phyloP scores from a whole-genome alignment of 768 basidiomycete species.

The Boletus barrowsii region DNA sequence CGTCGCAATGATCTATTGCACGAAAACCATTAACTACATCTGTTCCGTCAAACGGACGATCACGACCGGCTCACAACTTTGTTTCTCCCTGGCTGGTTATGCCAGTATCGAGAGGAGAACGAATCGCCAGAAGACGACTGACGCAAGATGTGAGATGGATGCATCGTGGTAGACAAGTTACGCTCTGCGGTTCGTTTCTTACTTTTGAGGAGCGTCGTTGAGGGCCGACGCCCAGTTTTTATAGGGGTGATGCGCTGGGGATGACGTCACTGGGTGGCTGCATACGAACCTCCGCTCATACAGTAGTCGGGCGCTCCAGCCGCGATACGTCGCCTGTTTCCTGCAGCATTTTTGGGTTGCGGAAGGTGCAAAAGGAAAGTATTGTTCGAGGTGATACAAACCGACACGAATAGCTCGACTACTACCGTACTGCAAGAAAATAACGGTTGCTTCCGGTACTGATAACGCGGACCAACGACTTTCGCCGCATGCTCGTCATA shows the following conservation, averaged over 20 bases:
- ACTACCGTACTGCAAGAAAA: no score
- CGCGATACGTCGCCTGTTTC: no score
- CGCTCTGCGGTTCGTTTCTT: not conserved
- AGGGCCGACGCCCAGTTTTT: constrained; percentile 15
- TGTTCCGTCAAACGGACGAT: no score
- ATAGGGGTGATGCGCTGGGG: constrained; percentile 19
- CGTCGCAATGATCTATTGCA: constrained; percentile 28
- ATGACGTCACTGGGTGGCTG: constrained; percentile 27
- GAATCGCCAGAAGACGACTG: constrained; percentile 25
- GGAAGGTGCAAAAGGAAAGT: no score
- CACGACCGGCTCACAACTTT: constrained; percentile 26
- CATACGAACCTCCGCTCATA: no score
- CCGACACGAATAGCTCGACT: no score
- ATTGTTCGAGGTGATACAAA: no score
- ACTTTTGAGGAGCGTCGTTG: constrained; percentile 5
- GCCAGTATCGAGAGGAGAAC: constrained; percentile 32
- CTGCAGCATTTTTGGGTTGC: no score
- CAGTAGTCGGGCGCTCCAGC: no score
- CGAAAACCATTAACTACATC: not conserved
- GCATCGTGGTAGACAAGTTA: constrained; percentile 15
- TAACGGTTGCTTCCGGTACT: no score
- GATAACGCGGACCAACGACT: not conserved
- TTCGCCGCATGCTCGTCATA: not conserved
- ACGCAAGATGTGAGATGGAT: constrained; percentile 17
- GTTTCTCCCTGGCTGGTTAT: constrained; percentile 31